Base-by-base conservation (phyloP, 2,329 filamentous ascomycete genomes). In the Acephala macrosclerotiorum region DNA sequence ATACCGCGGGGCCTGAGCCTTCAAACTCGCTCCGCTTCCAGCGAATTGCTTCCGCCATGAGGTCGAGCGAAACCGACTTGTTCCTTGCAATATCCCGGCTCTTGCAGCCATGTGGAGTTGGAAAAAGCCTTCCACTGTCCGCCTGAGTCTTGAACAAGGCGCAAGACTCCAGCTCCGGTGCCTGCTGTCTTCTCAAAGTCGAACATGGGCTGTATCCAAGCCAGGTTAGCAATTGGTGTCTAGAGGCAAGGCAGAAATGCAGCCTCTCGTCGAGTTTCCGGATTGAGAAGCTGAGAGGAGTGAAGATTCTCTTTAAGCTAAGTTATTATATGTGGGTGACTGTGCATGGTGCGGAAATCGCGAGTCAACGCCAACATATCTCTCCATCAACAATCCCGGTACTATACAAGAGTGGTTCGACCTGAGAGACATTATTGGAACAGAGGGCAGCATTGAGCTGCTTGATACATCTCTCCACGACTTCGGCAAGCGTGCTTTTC, bases 71-170 rank as follows among this genome's bases (percentile, higher is more conserved):
- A 3, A 22, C 29, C 33, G 2, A 85, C 5, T 79, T 83, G 8
- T 91, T 70, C 36, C 84, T 57, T 18, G n/a, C 22, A 57, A 8
- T n/a, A 18, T 22, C n/a, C 38, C 9, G 38, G 8, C 55, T 57
- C 82, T 0, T 81, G 71, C 5, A 92, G 77, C 0, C 81, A 79
- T 0, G 89, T 91, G 73, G 87, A 91, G 0, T 91, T 71, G 3
- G 86, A 87, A 68, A 85, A 89, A 1, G 88, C 84, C 72, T 87
- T 88, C 87, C 87, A 91, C 8, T 75, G 66, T 1, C 75, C 77
- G 1, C 76, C 77, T 11, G 49, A 35, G 9, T 65, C 67, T 42
- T 81, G 75, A 0, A 82, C 78, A 0, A 91, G 75, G 1, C 86
- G 80, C 0, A 85, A 78, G 1, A 91, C 72, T 0, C 89, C 89